A percentile compares a stretch with the other conserved stretches of the same genome.
Evolutionary conservation across 2,329 filamentous ascomycete species (phyloP).

Genomic region (Rosellinia necatrix): DNA sequence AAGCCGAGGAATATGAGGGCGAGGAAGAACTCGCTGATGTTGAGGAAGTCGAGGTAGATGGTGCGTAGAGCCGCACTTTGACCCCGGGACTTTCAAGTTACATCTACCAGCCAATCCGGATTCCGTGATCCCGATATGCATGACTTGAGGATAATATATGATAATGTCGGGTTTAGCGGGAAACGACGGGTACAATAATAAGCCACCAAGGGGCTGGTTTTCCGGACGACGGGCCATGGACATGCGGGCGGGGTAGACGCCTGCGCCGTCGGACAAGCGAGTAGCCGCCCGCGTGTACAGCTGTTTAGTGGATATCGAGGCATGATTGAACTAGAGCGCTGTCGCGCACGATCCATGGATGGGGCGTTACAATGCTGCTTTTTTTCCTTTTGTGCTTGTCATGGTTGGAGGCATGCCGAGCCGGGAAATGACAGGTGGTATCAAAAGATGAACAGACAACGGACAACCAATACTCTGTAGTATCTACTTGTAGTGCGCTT

Average conservation of each 20-base stretch:
- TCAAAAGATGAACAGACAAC: no score
- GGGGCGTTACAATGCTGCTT: slow-evolving; percentile 29
- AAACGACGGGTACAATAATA: slow-evolving; percentile 23
- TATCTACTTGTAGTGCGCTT: slow-evolving; percentile 25
- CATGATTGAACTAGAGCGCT: slow-evolving; percentile 40
- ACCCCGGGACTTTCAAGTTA: slow-evolving; percentile 27
- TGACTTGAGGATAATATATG: slow-evolving; percentile 29
- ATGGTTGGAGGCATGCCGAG: slow-evolving; percentile 13
- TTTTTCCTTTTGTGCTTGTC: slow-evolving; percentile 19
- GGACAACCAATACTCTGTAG: slow-evolving; percentile 24
- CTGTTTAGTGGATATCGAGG: slow-evolving; percentile 39
- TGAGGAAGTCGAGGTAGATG: slow-evolving; percentile 47
- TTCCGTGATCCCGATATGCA: slow-evolving; percentile 25
- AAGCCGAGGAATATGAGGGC: slow-evolving; percentile 53
- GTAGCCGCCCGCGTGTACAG: slow-evolving; percentile 23
- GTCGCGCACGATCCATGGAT: slow-evolving; percentile 33
- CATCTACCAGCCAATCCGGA: slow-evolving; percentile 29
- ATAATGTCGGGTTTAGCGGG: slow-evolving; percentile 27
- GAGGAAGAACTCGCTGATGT: slow-evolving; percentile 44
- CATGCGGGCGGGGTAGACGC: slow-evolving; percentile 9
- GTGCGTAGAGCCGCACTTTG: slow-evolving; percentile 38
- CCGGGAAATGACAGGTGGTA: slow-evolving; percentile 18
- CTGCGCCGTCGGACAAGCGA: slow-evolving; percentile 26
- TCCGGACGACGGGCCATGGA: slow-evolving; percentile 6
- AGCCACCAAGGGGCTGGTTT: slow-evolving; percentile 17